Conservation (phyloP, 2,329 filamentous ascomycete genomes). For the Bipolaris cookei region DNA sequence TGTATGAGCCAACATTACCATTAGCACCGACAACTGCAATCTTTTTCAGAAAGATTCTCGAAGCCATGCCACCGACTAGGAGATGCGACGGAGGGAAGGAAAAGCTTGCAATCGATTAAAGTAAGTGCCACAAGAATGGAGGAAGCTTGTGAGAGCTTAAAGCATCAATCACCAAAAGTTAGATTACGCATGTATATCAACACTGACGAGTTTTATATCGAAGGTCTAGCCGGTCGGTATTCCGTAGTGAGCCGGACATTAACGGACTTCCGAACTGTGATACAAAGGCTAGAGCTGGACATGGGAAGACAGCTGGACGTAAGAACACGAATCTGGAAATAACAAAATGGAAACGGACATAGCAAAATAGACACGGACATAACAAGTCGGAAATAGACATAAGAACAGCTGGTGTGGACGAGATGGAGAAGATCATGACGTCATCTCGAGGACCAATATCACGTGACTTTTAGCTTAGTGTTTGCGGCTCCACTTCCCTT, state of each 20-base stretch:
- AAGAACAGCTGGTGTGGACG: not conserved
- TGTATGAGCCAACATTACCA: slow-evolving; percentile 34
- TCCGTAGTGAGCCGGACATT: slow-evolving; percentile 1
- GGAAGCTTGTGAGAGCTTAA: not conserved
- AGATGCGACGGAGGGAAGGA: not conserved
- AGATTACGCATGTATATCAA: not conserved
- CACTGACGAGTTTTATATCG: not conserved
- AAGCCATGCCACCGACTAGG: not conserved
- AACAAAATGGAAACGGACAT: not conserved
- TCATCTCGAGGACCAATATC: too few species aligned
- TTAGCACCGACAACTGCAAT: slow-evolving; percentile 51
- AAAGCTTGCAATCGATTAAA: not conserved
- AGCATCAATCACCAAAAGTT: not conserved
- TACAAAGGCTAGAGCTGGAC: not conserved
- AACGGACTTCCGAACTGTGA: slow-evolving; percentile 6
- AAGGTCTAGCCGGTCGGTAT: slow-evolving; percentile 1
- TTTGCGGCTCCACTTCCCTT: too few species aligned
- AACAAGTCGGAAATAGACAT: not conserved
- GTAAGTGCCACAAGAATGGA: not conserved
- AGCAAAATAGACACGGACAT: too few species aligned
- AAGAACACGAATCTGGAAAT: too few species aligned
- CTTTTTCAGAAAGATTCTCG: slow-evolving; percentile 33
- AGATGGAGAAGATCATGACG: not conserved
- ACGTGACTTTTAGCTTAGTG: too few species aligned
- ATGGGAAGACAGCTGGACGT: not conserved